These are phyloP conservation scores for Cutaneotrichosporon spelunceum DNA, from an alignment of 1,284 basidiomycete species.

Conservation along the genomic window DNA sequence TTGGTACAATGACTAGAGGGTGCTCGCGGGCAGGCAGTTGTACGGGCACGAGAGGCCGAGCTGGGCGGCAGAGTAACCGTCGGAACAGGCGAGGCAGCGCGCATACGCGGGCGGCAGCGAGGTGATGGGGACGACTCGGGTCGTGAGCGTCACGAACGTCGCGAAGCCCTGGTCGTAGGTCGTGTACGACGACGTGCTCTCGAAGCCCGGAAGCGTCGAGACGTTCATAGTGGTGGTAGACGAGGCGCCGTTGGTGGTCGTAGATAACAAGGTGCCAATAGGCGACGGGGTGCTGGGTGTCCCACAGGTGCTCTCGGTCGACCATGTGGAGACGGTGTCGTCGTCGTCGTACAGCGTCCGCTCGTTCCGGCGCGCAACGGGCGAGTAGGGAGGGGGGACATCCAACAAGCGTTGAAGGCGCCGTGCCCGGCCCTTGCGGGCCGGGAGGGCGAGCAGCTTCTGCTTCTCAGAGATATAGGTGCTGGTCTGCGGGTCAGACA, in stretches of 20 bases:
- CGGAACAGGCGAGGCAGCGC: background rate
- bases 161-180: constrained; percentile 1
- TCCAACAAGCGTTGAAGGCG: background rate
- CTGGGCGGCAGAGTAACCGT: background rate
- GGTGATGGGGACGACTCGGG: background rate
- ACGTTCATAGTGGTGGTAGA: background rate
- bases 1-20: background rate
- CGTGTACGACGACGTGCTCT: background rate
- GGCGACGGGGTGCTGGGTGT: background rate
- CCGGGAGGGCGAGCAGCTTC: constrained; percentile 1
- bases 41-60: background rate
- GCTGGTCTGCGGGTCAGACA: background rate
- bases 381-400: constrained; percentile 8
- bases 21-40: background rate
- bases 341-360: background rate
- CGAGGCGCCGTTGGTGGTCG: background rate
- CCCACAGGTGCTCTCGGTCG: background rate
- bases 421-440: background rate
- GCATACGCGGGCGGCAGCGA: background rate
- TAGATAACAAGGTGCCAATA: background rate
- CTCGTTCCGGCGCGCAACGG: background rate
- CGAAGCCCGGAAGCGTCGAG: background rate
- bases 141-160: constrained; percentile 1
- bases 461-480: constrained; percentile 2
- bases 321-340: background rate